A percentile compares a stretch with the other conserved stretches of the same genome.
phyloP scores from a whole-genome alignment of 371 early-diverging fungal species.

The Mortierella sp. region DNA sequence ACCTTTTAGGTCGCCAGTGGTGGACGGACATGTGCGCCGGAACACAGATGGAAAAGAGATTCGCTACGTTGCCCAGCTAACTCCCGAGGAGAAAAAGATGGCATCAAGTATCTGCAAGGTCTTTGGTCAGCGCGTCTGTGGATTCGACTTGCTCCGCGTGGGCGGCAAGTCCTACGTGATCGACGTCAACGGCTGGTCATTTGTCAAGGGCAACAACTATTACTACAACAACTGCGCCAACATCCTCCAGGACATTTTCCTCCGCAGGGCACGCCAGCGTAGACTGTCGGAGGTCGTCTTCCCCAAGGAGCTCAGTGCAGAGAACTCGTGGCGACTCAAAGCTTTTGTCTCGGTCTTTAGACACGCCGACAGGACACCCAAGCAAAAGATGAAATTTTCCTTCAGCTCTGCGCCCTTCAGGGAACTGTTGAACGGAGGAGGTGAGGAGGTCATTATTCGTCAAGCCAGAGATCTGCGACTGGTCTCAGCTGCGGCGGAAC shows the following conservation, averaged over 20 bases:
- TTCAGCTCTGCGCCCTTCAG: slow-evolving; percentile 77
- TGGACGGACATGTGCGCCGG: slow-evolving; percentile 96
- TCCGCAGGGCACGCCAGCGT: slow-evolving; percentile 66
- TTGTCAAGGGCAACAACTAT: slow-evolving; percentile 96
- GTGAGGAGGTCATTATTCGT: slow-evolving; percentile 87
- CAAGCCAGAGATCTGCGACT: slow-evolving; percentile 77
- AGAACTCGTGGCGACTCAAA: slow-evolving; percentile 94
- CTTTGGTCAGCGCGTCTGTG: slow-evolving; percentile 92
- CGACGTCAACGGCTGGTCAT: slow-evolving; percentile 99
- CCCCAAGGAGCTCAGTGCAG: slow-evolving; percentile 74
- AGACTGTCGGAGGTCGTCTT: slow-evolving; percentile 72
- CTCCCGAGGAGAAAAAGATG: slow-evolving; percentile 85
- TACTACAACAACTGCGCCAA: slow-evolving; percentile 93
- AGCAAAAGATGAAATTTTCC: slow-evolving; percentile 93
- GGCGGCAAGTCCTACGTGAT: slow-evolving; percentile 93
- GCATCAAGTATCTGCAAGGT: slow-evolving; percentile 84
- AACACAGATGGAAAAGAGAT: slow-evolving; percentile 98
- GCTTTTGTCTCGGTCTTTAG: slow-evolving; percentile 93
- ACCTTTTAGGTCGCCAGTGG: slow-evolving; percentile 90
- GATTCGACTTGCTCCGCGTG: slow-evolving; percentile 94
- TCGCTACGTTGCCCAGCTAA: slow-evolving; percentile 89
- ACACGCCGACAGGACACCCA: slow-evolving; percentile 98
- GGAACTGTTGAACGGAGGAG: slow-evolving; percentile 74
- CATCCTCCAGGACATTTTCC: slow-evolving; percentile 79
- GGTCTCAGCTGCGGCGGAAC: slow-evolving; percentile 75